Evolutionary conservation across 306 rosid genomes (phyloP), one percentile per base, ranked within the genome.

Genomic region (Begonia masoniana): DNA sequence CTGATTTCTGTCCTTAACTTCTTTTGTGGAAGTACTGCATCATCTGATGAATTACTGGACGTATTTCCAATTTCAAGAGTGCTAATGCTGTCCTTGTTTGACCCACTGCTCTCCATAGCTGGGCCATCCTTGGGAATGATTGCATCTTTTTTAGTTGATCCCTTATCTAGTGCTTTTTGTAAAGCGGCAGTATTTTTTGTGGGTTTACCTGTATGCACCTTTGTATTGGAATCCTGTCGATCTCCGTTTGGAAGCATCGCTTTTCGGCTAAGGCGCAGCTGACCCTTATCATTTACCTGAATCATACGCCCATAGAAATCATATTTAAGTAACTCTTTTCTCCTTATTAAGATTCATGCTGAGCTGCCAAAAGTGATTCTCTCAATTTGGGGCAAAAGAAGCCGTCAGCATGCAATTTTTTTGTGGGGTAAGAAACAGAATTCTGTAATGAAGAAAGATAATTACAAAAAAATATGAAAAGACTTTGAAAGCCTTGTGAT

Each of bases 281-380:
- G 97, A 19, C 97, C 96, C 68, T 80, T 85, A 24, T 78, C 94
- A 75, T 91, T 91, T 71, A 73, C 75, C 97, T 91, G 81, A 59
- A 75, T 62, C 13, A 23, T 54, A 66, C n/a, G 59, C 49, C 21
- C 55, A 39, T 36, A 7, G 35, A 14, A 47, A 49, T 24, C 39
- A 31, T 31, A 31, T 31, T 31, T 31, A 31, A 31, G 39, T 31
- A 31, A 31, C 7, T 21, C 8, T 31, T 31, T 31, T 31, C 9
- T 31, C 39, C 39, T 31, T 3, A 3, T 5, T 31, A 31, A 31
- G 3, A 31, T 31, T 31, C 39, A 31, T 31, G 39, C 39, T 31
- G 39, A 31, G 7, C 39, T 31, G 39, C 39, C 39, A 31, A 31
- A 31, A 31, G 39, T 31, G 9, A 31, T 31, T 31, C 39, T 31